These are phyloP conservation scores for Dissophora ornata DNA, from an alignment of 192 early-diverging fungal genomes.

Conservation along the genomic window DNA sequence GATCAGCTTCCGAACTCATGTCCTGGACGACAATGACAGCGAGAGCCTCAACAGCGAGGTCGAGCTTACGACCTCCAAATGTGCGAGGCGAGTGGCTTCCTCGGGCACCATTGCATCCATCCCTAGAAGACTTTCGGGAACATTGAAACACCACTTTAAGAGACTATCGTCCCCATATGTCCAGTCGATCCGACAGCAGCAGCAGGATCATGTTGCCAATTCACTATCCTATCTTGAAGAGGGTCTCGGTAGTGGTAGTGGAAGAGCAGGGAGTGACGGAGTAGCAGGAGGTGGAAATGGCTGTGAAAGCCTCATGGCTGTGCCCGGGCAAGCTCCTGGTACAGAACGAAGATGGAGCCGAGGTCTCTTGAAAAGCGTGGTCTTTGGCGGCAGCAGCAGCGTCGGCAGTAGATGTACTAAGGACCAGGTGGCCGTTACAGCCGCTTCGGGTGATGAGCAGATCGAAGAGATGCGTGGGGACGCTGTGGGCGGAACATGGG, in stretches of 20 bases:
- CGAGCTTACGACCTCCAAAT: background rate
- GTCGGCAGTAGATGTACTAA: no score
- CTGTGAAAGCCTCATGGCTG: background rate
- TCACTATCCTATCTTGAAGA: background rate
- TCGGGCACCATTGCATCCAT: background rate
- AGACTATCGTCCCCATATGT: conserved; percentile 27
- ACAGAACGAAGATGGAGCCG: conserved; percentile 24
- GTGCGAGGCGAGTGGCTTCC: background rate
- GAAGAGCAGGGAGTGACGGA: no score
- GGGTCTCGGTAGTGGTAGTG: no score
- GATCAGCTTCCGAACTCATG: background rate
- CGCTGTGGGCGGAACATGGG: no score
- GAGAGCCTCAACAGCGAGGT: conserved; percentile 4
- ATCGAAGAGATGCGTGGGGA: background rate
- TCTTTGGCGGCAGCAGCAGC: background rate
- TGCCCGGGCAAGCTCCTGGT: conserved; percentile 6
- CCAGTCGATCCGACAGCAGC: conserved; percentile 38
- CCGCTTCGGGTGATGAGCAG: background rate
- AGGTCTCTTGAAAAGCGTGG: conserved; percentile 21
- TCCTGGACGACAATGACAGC: conserved; percentile 10
- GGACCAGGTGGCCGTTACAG: no score
- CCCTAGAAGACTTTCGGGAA: conserved; percentile 4
- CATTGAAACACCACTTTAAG: conserved; percentile 20
- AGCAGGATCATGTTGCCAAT: background rate
- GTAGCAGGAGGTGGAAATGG: background rate